Evolutionary conservation across 225 moss, liverwort and hornwort genomes (phyloP).

Genomic region (Physcomitrium patens): DNA sequence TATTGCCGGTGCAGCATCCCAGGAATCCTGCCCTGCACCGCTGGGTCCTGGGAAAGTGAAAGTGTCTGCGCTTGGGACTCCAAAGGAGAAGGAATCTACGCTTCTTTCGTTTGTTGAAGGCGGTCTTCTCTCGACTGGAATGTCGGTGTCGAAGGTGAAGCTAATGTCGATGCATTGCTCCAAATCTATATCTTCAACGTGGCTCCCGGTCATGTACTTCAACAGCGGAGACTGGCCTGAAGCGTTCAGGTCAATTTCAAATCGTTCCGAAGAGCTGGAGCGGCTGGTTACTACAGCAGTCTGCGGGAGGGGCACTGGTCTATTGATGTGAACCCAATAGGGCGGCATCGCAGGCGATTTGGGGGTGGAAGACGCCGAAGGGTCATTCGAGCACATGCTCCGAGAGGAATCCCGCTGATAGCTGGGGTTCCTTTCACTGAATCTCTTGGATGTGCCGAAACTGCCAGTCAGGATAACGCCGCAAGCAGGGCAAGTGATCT

Average conservation of each 20-base stretch:
- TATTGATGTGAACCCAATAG: constrained; percentile 51
- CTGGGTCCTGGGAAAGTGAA: background rate
- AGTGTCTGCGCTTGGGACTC: background rate
- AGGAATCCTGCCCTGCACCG: background rate
- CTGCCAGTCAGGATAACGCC: constrained; percentile 34
- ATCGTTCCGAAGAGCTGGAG: constrained; percentile 37
- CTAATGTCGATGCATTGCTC: constrained; percentile 45
- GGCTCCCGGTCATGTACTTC: background rate
- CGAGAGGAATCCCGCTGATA: constrained; percentile 16
- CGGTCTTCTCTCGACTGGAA: constrained; percentile 24
- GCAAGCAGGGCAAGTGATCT: constrained; percentile 48
- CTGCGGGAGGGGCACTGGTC: constrained; percentile 42
- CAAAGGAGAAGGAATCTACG: constrained; percentile 42
- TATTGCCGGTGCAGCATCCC: background rate
- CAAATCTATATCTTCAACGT: constrained; percentile 7
- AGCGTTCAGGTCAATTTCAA: constrained; percentile 39
- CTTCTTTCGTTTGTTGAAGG: constrained; percentile 11
- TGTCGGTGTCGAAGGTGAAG: constrained; percentile 47
- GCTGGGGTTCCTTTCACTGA: background rate
- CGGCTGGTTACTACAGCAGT: background rate
- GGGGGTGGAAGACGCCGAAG: background rate
- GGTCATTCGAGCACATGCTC: background rate
- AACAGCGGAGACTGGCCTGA: constrained; percentile 32
- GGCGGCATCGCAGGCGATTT: background rate
- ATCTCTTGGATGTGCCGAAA: background rate